These are phyloP conservation scores for Botrytis byssoidea DNA, from an alignment of 2,329 filamentous ascomycete genomes.

Conservation along the genomic window DNA sequence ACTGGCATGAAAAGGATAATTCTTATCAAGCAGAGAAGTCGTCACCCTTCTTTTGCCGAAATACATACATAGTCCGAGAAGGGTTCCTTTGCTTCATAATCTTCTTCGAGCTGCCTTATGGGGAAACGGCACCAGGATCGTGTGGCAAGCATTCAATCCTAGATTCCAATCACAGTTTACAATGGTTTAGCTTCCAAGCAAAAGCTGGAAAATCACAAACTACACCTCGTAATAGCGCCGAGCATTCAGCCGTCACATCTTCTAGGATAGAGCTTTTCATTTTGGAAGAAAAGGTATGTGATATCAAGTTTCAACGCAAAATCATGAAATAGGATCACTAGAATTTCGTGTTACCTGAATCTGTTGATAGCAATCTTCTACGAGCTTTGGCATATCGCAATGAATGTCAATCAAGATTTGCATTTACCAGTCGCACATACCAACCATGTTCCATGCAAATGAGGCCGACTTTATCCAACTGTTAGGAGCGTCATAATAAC, in stretches of 20 bases:
- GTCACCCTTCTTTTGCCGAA: not conserved
- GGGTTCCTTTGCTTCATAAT: not conserved
- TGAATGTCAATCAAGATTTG: not conserved
- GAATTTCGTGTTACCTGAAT: not conserved
- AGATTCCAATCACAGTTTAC: not conserved
- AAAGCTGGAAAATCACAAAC: not conserved
- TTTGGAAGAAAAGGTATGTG: not conserved
- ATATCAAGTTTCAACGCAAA: not conserved
- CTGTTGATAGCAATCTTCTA: not conserved
- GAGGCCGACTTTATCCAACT: not conserved
- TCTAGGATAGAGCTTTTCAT: not conserved
- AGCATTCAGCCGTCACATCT: not conserved
- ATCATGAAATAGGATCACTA: not conserved
- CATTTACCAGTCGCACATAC: not conserved
- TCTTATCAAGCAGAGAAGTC: not conserved
- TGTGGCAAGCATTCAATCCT: not conserved
- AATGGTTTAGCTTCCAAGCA: not conserved
- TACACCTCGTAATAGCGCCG: not conserved
- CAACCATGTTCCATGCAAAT: not conserved
- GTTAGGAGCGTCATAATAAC: not conserved
- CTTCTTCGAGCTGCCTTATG: not conserved
- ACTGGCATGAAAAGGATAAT: not conserved
- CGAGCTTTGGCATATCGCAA: not conserved
- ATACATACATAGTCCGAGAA: not conserved
- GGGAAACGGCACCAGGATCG: not conserved